A percentile compares a stretch with the other conserved stretches of the same genome.
These are phyloP conservation scores for Trichopus zeylanicus DNA, from an alignment of 116 monocot species.

Conservation along the genomic window DNA sequence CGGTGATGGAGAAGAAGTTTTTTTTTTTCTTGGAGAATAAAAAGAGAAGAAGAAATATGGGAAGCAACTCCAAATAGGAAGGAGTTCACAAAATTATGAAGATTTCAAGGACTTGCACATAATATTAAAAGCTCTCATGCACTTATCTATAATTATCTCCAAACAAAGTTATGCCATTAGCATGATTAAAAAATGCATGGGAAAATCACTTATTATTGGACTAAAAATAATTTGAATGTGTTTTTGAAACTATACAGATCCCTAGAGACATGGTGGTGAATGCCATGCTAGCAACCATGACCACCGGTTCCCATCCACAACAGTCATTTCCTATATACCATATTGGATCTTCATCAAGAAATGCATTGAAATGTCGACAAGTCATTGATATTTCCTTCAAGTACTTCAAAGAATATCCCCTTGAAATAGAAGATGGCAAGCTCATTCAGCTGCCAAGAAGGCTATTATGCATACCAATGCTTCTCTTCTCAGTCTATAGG, in stretches of 20 bases:
- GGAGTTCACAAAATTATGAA: too few species aligned
- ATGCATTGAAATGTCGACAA: background rate
- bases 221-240: too few species aligned
- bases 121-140: too few species aligned
- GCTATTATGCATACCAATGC: background rate
- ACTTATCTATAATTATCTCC: too few species aligned
- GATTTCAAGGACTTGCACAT: too few species aligned
- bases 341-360: background rate
- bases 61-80: too few species aligned
- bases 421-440: background rate
- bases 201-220: too few species aligned
- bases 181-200: background rate
- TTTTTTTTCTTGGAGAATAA: too few species aligned
- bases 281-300: background rate
- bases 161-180: too few species aligned
- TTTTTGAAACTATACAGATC: conserved; percentile 1
- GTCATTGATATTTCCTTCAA: background rate
- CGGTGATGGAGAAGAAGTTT: too few species aligned
- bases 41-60: too few species aligned
- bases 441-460: background rate
- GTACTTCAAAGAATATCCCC: background rate
- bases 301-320: background rate
- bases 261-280: conserved; percentile 1
- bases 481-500: background rate
- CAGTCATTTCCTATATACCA: background rate